A percentile compares a stretch with the other conserved stretches of the same genome.
Conservation (phyloP, 202 grass and related monocot species). For the Elaeis oleifera region DNA sequence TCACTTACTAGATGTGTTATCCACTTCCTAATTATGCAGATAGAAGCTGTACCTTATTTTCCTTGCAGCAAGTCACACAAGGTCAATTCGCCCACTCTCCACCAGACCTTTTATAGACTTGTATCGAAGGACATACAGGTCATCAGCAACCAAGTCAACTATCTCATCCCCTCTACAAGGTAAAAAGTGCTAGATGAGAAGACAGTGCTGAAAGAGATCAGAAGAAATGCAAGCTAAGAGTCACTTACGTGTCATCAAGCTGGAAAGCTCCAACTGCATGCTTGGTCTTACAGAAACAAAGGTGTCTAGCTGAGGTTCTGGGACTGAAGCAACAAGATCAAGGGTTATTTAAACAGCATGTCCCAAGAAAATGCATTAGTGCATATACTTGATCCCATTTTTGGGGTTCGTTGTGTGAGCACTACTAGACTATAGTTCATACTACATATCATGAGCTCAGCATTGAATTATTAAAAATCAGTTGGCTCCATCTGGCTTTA, state of each 20-base stretch:
- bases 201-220: conserved; percentile 1
- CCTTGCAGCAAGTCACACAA: conserved; percentile 35
- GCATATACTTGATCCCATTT: too few species aligned
- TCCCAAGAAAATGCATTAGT: neutral
- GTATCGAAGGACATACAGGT: conserved; percentile 86
- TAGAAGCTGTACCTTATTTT: neutral
- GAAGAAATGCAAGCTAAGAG: neutral
- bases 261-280: conserved; percentile 82
- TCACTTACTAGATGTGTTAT: conserved; percentile 2
- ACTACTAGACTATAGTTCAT: too few species aligned
- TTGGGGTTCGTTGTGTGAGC: too few species aligned
- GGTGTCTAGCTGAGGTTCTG: conserved; percentile 61
- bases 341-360: conserved; percentile 4
- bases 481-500: too few species aligned
- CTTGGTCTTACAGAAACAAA: conserved; percentile 92
- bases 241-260: conserved; percentile 77
- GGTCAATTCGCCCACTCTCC: conserved; percentile 43
- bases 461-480: too few species aligned
- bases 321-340: conserved; percentile 35
- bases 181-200: conserved; percentile 28
- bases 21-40: neutral
- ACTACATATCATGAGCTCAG: too few species aligned
- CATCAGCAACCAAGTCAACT: conserved; percentile 78
- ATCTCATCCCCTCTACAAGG: conserved; percentile 70
- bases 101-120: conserved; percentile 82